Base-by-base conservation (phyloP, 2,329 filamentous ascomycete species). In the Cryphonectria parasitica region DNA sequence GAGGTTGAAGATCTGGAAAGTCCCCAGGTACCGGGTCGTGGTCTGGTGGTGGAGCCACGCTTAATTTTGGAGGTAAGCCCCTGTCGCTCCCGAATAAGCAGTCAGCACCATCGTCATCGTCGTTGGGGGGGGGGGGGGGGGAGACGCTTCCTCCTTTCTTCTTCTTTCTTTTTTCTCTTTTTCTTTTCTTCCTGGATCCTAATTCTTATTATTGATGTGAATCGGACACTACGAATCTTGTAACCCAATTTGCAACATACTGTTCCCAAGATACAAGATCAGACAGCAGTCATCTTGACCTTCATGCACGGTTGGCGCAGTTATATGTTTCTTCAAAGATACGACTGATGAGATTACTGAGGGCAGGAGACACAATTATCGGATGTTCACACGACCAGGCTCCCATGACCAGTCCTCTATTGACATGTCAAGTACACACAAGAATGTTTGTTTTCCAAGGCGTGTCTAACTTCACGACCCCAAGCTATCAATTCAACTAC, bases 1-100 rank as follows among this genome's bases (percentile, higher is more conserved):
- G 58, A 36, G 58, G 58, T n/a, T 61, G 58, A 61, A 61, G 58
- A 34, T 15, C 58, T 61, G 28, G 10, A 61, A 25, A 61, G 58
- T 61, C 22, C 34, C 28, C 22, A n/a, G 7, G 19, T 34, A 25
- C n/a, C 11, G 58, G 45, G 7, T 49, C 7, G 58, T 61, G 19
- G 34, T 13, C 7, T 10, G 45, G 58, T 19, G 10, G 58, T 39
- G 58, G 58, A n/a, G 34, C 54, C 58, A 61, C 58, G 58, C 58
- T 61, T 61, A 61, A 61, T 61, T 39, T 61, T 39, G 34, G 58
- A 3, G 34, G 19, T 3, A 17, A 39, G 11, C 31, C 58, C 58
- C 34, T 61, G 58, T 61, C 34, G 22, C 34, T 13, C 58, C 28
- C 15, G 54, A 58, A 31, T 28, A 56, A 25, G 52, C 28, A 58